Conservation (phyloP, 805 yeast species). For the Lachancea waltii region DNA sequence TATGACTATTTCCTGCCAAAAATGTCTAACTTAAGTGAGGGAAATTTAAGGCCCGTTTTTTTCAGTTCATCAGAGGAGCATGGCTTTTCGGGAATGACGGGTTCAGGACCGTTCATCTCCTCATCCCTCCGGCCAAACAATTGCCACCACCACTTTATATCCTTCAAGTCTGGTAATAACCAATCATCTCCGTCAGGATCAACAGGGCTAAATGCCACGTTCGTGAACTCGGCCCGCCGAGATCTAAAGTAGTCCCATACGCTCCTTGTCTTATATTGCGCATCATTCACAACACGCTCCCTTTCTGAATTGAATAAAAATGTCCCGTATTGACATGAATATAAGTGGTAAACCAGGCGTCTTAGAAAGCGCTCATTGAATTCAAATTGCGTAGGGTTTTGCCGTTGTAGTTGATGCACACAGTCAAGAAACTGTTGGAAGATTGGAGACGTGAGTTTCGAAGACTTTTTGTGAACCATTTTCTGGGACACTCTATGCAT, state of each 20-base stretch:
- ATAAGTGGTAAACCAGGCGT: slow-evolving; percentile 76
- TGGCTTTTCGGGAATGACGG: neutral
- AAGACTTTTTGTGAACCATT: slow-evolving; percentile 36
- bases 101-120: slow-evolving; percentile 44
- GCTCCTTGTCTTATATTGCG: slow-evolving; percentile 51
- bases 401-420: slow-evolving; percentile 69
- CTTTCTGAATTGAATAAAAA: slow-evolving; percentile 71
- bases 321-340: slow-evolving; percentile 93
- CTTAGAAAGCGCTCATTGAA: slow-evolving; percentile 84
- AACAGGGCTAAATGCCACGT: slow-evolving; percentile 36
- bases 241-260: slow-evolving; percentile 94
- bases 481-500: slow-evolving; percentile 46
- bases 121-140: slow-evolving; percentile 69
- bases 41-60: slow-evolving; percentile 7
- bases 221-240: slow-evolving; percentile 61
- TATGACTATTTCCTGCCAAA: slow-evolving; percentile 12
- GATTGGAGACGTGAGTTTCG: slow-evolving; percentile 75
- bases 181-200: slow-evolving; percentile 29
- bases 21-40: slow-evolving; percentile 22
- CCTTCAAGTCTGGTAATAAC: slow-evolving; percentile 44
- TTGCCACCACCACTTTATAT: slow-evolving; percentile 84
- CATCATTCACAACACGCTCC: slow-evolving; percentile 44
- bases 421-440: slow-evolving; percentile 93
- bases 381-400: slow-evolving; percentile 70
- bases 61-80: slow-evolving; percentile 7